Evolutionary conservation across 257 asterid species (phyloP).

Genomic region (Lithospermum erythrorhizon): DNA sequence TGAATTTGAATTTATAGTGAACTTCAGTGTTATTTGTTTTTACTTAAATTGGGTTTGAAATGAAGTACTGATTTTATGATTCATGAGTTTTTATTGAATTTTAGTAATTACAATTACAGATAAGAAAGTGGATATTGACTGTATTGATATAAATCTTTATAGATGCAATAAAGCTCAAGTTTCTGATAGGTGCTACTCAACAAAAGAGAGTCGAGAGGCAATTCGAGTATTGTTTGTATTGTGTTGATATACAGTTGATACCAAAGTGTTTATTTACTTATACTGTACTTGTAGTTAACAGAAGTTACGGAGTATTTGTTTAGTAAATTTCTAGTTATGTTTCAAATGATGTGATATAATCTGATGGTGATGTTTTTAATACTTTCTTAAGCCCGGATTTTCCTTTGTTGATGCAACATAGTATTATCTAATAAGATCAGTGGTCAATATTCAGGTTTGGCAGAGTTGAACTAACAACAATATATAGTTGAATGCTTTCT

Average conservation of each 20-base stretch:
- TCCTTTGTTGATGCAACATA: too few relatives aligned
- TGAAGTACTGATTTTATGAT: background rate
- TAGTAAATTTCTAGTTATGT: too few relatives aligned
- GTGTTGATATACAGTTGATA: too few relatives aligned
- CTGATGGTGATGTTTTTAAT: too few relatives aligned
- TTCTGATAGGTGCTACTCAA: background rate
- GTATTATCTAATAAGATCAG: too few relatives aligned
- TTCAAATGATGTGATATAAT: too few relatives aligned
- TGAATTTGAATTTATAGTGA: background rate
- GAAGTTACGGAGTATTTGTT: too few relatives aligned
- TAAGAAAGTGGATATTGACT: background rate
- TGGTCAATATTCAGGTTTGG: too few relatives aligned
- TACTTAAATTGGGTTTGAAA: background rate
- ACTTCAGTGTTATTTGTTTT: background rate
- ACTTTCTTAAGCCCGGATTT: too few relatives aligned
- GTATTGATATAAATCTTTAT: background rate
- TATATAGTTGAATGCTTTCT: too few relatives aligned
- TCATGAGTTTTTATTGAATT: background rate
- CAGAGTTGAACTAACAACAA: too few relatives aligned
- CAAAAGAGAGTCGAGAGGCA: background rate
- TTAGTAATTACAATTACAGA: background rate
- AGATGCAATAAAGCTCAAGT: background rate
- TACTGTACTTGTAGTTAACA: too few relatives aligned
- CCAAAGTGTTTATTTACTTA: background rate
- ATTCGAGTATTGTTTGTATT: background rate